Evolutionary conservation across 2,329 filamentous ascomycete genomes (phyloP), one percentile per base, ranked within the genome.

Genomic region (Venturia pyrina): DNA sequence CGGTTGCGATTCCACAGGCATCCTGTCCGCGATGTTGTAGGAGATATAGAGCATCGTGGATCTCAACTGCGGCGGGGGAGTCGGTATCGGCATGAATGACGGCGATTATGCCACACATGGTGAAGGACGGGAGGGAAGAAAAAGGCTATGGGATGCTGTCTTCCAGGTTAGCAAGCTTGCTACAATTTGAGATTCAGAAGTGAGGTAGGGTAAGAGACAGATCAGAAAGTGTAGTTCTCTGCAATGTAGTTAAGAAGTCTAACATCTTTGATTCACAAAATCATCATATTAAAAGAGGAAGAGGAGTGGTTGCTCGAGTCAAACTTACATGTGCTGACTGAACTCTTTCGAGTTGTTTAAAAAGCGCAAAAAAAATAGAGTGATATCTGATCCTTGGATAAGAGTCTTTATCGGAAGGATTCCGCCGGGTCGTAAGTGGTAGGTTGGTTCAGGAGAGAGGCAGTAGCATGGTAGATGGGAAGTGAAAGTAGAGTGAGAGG

Each of bases 1-100:
- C 91, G 71, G 81, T 89, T 62, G 91, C 86, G 70, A 96, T 93
- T 69, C 92, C 92, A 65, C 87, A 90, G 62, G 92, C 92, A 87
- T 96, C 92, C 76, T 96, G 91, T 64, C 91, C 90, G 72, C 90
- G 85, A 75, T 92, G 77, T 69, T 78, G 69, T 53, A 73, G 72
- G 62, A 72, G 72, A 59, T 72, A 72, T 1, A 71, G 73, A 28
- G 77, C 77, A 72, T 78, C 77, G 69, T 79, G 77, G n/a, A 78
- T 75, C 68, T 79, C 77, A 62, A 77, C 74, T 68, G 75, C 81
- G 69, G 72, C 77, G 28, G 70, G 69, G 19, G 69, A 75, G 67
- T 75, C 72, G 67, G 75, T 73, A 67, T 79, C 77, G 53, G 73
- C 76, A 68, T 81, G 77, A 69, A 81, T 81, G 59, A 80, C 77